Evolutionary conservation across 768 basidiomycete species (phyloP), one percentile per base, ranked within the genome.

Genomic region (Boletus rufocinnamomeus): DNA sequence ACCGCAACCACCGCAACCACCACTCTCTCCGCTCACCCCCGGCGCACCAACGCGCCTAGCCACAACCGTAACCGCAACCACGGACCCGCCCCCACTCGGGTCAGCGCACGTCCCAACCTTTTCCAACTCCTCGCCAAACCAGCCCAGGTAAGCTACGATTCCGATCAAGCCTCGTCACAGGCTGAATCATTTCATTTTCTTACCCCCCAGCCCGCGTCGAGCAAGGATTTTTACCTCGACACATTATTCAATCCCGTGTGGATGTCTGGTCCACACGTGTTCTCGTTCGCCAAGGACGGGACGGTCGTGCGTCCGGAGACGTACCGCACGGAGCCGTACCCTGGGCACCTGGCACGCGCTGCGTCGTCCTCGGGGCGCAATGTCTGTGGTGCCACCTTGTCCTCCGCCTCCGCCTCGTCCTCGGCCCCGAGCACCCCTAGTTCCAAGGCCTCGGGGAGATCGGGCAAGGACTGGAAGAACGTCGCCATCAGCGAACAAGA

Each of bases 141-240:
- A 9, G 25, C 10, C n/a, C 28, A 63, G 28, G 66, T 61, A 45
- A 6, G 43, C 34, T 5, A 8, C 6, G 21, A 25, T 53, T 27
- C 46, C 1, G 10, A 32, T 34, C 47, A 0, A 1, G 14, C 23
- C 9, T 40, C 9, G 19, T 37, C 35, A 17, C n/a, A 19, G 6
- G 7, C 32, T 59, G 37, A 66, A 30, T 21, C 45, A 37, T 34
- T 13, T 3, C 21, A 5, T 14, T 16, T 3, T 21, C 23, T 46
- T 25, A 2, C 11, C 21, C 11, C 10, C 14, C 27, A 61, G 59
- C 27, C 43, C 23, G 16, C n/a, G 34, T n/a, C 38, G 3, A 32
- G 21, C 17, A 53, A 27, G 28, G 72, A 87, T 82, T 71, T 87
- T 77, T 66, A 82, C 79, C 50, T 78, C 71, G 63, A 86, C 78